Evolutionary conservation across 805 yeast species (phyloP).

Genomic region (Clavispora asparagi): DNA sequence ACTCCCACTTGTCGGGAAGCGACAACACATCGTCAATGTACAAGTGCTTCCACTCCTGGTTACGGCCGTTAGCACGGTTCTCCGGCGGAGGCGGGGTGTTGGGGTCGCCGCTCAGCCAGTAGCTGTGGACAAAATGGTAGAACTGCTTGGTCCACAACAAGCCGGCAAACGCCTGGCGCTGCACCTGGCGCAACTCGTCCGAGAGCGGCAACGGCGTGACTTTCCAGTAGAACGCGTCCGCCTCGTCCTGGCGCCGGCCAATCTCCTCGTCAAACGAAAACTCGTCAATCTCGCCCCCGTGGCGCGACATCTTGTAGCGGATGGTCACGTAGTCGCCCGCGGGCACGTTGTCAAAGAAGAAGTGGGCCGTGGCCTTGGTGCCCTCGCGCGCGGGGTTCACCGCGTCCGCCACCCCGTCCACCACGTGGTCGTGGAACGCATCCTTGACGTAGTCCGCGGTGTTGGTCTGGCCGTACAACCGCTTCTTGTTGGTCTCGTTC

Average conservation of each 20-base stretch:
- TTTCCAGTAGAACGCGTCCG: conserved; percentile 89
- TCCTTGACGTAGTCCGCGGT: conserved; percentile 66
- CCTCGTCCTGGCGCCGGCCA: conserved; percentile 73
- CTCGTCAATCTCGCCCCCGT: conserved; percentile 53
- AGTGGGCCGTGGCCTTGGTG: conserved; percentile 84
- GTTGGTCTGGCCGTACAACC: conserved; percentile 61
- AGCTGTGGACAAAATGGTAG: conserved; percentile 77
- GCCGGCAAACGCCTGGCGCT: conserved; percentile 93
- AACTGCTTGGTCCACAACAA: conserved; percentile 91
- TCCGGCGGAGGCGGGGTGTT: conserved; percentile 66
- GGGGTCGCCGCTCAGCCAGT: conserved; percentile 88
- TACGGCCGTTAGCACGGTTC: conserved; percentile 81
- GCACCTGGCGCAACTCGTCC: conserved; percentile 73
- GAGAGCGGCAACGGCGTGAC: conserved; percentile 80
- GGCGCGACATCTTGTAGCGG: conserved; percentile 62
- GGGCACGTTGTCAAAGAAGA: conserved; percentile 76
- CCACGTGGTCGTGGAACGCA: conserved; percentile 82
- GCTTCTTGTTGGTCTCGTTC: conserved; percentile 74
- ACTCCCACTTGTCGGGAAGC: conserved; percentile 94
- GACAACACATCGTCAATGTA: conserved; percentile 84
- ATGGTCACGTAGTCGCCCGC: conserved; percentile 84
- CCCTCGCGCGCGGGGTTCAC: conserved; percentile 70
- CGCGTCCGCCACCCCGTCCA: conserved; percentile 52
- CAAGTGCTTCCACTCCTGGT: conserved; percentile 82
- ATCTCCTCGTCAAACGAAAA: conserved; percentile 66